Base-by-base conservation (phyloP, 1,284 basidiomycete species). In the Sphaerobolus stellatus region DNA sequence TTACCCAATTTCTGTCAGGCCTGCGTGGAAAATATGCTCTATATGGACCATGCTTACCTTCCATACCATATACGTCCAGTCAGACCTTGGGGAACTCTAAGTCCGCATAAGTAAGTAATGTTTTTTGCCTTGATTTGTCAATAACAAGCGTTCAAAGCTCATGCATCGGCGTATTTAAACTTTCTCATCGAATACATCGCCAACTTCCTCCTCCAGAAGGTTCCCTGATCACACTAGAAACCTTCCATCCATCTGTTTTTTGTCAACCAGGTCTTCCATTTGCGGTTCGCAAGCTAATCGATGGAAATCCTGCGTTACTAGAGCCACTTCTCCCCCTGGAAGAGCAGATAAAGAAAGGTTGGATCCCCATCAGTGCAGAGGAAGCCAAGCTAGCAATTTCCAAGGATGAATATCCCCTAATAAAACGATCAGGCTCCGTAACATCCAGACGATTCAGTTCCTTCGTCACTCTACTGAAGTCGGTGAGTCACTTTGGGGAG, bases 51-150 rank as follows among this genome's bases (percentile, higher is more conserved):
- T 34, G 62, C 70, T 11, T 88, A 88, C 61, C 59, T 86, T 9
- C 63, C 63, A 34, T 70, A 73, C 9, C 71, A 84, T 28, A 69
- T 76, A 1, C 66, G 75, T 9, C 84, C 86, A 1, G 75, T 74
- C 5, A 75, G 74, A 4, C 72, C 74, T 13, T 88, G 84, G 84
- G 86, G 86, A 18, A 64, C 71, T 43, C 83, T 82, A 57, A 65
- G 66, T 28, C 79, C 82, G 14, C 84, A 88, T 59, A 68, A 84
- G 86, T 86, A 59, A 63, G 80, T 61, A 24, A 14, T 18, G 3
- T 38, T 4, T 38, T 43, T 43, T n/a, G 36, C 22, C 36, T n/a
- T 38, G 7, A 38, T 4, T n/a, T n/a, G 36, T n/a, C 5, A n/a
- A 3, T 7, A 38, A 38, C 4, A 22, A 22, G 3, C 28, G 4